phyloP scores from a whole-genome alignment of 306 rosid species.

The Pyrus communis region DNA sequence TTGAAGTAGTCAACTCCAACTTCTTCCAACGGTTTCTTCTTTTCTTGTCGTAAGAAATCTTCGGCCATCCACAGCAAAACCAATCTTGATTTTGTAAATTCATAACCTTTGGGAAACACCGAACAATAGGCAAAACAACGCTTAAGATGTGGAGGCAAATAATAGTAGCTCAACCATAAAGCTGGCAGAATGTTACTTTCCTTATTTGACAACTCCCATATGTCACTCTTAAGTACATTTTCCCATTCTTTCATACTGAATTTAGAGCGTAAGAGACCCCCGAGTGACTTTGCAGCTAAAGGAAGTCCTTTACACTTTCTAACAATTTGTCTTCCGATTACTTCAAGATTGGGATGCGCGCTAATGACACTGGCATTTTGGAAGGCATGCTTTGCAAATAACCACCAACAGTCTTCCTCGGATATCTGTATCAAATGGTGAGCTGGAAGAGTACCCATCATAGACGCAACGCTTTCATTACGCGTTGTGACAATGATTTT shows the following conservation, averaged over 20 bases:
- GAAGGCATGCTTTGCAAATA: background rate
- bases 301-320: constrained; percentile 5
- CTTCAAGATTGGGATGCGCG: background rate
- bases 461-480: background rate
- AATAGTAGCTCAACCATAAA: constrained; percentile 2
- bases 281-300: background rate
- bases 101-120: constrained; percentile 17
- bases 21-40: background rate
- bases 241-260: background rate
- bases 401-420: background rate
- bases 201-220: background rate
- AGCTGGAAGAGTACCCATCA: background rate
- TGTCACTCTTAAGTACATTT: background rate
- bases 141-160: constrained; percentile 9
- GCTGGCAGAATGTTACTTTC: background rate
- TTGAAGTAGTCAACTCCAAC: constrained; percentile 17
- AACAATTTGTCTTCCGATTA: constrained; percentile 7
- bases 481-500: constrained; percentile 7
- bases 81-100: constrained; percentile 6
- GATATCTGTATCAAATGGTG: background rate
- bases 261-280: background rate
- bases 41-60: constrained; percentile 4
- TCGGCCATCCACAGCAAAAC: constrained; percentile 34
- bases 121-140: constrained; percentile 18
- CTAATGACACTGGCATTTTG: background rate